Evolutionary conservation across 2,329 filamentous ascomycete genomes (phyloP).

Genomic region (Botryotinia calthae): DNA sequence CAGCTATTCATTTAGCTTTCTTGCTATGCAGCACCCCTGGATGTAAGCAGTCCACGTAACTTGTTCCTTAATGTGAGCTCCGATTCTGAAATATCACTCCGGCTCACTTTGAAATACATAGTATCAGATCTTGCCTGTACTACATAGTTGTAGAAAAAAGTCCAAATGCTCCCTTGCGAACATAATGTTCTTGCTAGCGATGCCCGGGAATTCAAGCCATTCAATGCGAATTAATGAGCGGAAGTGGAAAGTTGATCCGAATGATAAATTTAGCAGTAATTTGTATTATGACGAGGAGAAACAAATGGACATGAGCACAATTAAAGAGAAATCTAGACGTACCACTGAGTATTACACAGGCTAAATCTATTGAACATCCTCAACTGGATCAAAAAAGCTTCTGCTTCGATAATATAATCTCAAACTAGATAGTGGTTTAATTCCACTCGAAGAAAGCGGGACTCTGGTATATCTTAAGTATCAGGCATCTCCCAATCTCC

Average conservation of each 20-base stretch:
- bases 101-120: neutral
- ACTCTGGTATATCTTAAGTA: neutral
- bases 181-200: too few relatives aligned
- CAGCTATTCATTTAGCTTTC: neutral
- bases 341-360: rapidly evolving
- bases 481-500: neutral
- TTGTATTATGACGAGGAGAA: too few relatives aligned
- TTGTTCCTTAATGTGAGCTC: too few relatives aligned
- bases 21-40: neutral
- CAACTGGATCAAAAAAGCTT: rapidly evolving
- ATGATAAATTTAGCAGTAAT: too few relatives aligned
- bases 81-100: neutral
- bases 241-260: too few relatives aligned
- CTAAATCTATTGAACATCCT: neutral
- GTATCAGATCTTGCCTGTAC: neutral
- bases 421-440: neutral
- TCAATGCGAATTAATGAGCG: too few relatives aligned
- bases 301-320: too few relatives aligned
- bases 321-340: too few relatives aligned
- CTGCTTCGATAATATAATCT: rapidly evolving
- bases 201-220: too few relatives aligned
- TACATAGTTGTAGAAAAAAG: neutral
- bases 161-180: too few relatives aligned
- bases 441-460: too few relatives aligned
- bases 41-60: too few relatives aligned